Evolutionary conservation across 768 basidiomycete species (phyloP), one percentile per base, ranked within the genome.

Genomic region (Tylopilus sp.): DNA sequence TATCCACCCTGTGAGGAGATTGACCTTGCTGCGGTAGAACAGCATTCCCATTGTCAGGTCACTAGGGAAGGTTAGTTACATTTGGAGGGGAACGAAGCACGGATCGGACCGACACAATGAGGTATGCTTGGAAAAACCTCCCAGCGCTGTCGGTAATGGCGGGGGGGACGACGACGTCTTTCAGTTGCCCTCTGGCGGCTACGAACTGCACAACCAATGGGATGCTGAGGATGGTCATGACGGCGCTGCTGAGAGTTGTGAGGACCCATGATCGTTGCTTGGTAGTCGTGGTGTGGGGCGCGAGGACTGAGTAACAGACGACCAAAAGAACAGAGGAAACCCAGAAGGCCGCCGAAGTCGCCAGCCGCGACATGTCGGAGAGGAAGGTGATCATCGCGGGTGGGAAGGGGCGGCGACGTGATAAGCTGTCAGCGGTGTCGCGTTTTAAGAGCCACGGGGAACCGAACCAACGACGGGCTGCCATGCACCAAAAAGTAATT

Each of bases 1-100:
- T 21, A 79, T 68, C 81, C 81, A 82, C 4, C 81, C 81, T n/a
- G 77, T 79, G 30, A 80, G 59, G 2, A 80, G 42, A n/a, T 77
- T 78, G 50, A 81, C 53, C 38, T 74, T 75, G 45, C 71, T 69
- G 12, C 70, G 74, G 62, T 83, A 83, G 56, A 75, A 72, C 46
- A 76, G 28, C 47, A 66, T 63, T 21, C 81, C 82, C 34, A 80
- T 62, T 3, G 70, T 53, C 45, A 82, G 63, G 66, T 83, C 77
- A 48, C 77, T 79, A 55, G 42, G 47, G 24, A 19, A 42, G 34
- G 50, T 54, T 54, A 49, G 57, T 54, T 19, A 60, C 49, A 46
- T 21, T 25, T n/a, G n/a, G 48, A 43, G 38, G 37, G 22, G 55
- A 41, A 52, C 4, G 40, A 50, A 62, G 50, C 19, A 57, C n/a